These are phyloP conservation scores for Colletotrichum incanum DNA, from an alignment of 2,329 filamentous ascomycete genomes.

Conservation along the genomic window DNA sequence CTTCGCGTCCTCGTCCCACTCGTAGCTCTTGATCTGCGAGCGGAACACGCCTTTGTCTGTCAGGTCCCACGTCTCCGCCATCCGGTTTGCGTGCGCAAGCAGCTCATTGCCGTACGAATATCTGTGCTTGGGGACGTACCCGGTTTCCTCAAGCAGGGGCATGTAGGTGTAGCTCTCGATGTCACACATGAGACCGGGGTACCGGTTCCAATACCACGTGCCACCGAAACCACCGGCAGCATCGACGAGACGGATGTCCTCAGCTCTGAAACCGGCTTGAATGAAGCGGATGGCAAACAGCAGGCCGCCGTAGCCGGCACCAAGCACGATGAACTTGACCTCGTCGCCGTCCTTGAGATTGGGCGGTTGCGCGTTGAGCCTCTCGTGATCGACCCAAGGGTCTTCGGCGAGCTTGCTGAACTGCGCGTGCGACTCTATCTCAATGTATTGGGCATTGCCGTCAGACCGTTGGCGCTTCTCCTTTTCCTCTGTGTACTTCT, in stretches of 20 bases:
- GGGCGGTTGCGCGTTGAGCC: constrained; percentile 47
- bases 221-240: constrained; percentile 63
- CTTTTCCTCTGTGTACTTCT: constrained; percentile 54
- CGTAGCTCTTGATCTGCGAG: constrained; percentile 56
- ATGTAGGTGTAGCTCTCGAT: constrained; percentile 74
- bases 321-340: constrained; percentile 53
- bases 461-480: constrained; percentile 53
- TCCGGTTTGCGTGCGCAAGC: constrained; percentile 57
- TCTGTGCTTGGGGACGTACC: constrained; percentile 69
- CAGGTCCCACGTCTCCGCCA: constrained; percentile 60
- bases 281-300: constrained; percentile 50
- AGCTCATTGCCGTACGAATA: constrained; percentile 63
- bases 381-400: constrained; percentile 54
- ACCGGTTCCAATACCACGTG: constrained; percentile 69
- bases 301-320: constrained; percentile 55
- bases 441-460: constrained; percentile 52
- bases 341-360: constrained; percentile 48
- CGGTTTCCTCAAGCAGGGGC: constrained; percentile 73
- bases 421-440: constrained; percentile 46
- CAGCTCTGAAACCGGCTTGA: constrained; percentile 45
- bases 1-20: constrained; percentile 62
- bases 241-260: constrained; percentile 61
- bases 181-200: constrained; percentile 69
- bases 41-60: constrained; percentile 57
- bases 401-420: constrained; percentile 50